phyloP scores from a whole-genome alignment of 495 filamentous ascomycete genomes.

The Sphaerosporella brunnea region DNA sequence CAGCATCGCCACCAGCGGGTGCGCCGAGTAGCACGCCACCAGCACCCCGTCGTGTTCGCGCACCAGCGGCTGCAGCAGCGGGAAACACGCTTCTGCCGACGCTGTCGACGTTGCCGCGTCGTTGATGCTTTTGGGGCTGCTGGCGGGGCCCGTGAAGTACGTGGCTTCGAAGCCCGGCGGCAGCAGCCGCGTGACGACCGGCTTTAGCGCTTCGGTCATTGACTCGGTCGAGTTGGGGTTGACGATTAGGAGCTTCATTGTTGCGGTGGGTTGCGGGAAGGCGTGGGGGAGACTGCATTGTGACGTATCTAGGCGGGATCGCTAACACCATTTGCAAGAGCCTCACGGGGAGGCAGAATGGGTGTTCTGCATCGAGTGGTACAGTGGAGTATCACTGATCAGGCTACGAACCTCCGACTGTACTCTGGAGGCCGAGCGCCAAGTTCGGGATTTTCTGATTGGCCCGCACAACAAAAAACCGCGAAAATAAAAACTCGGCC shows the following conservation, averaged over 20 bases:
- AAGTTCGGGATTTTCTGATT: no score
- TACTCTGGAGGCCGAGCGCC: no score
- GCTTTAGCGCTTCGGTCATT: slow-evolving; percentile 63
- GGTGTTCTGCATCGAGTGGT: no score
- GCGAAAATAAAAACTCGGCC: no score
- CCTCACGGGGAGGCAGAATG: no score
- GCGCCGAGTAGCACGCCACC: slow-evolving; percentile 75
- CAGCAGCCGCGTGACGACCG: slow-evolving; percentile 33
- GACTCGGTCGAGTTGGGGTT: slow-evolving; percentile 74
- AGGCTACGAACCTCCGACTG: no score
- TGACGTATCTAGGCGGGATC: no score
- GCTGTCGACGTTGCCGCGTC: slow-evolving; percentile 37
- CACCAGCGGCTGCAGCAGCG: slow-evolving; percentile 35
- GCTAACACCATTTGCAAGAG: no score
- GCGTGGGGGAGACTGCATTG: neutral
- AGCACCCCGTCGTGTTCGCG: slow-evolving; percentile 54
- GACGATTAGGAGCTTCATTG: slow-evolving; percentile 48
- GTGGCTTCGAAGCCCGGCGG: slow-evolving; percentile 21
- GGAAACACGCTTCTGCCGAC: slow-evolving; percentile 38
- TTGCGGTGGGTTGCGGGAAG: neutral
- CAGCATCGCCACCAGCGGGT: slow-evolving; percentile 56
- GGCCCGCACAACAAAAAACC: no score
- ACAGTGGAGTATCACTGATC: no score
- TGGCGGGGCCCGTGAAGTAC: slow-evolving; percentile 28
- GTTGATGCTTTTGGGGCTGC: slow-evolving; percentile 43